Evolutionary conservation across 129 eudicot genomes (phyloP), one percentile per base, ranked within the genome.

Genomic region (Lactuca saligna): DNA sequence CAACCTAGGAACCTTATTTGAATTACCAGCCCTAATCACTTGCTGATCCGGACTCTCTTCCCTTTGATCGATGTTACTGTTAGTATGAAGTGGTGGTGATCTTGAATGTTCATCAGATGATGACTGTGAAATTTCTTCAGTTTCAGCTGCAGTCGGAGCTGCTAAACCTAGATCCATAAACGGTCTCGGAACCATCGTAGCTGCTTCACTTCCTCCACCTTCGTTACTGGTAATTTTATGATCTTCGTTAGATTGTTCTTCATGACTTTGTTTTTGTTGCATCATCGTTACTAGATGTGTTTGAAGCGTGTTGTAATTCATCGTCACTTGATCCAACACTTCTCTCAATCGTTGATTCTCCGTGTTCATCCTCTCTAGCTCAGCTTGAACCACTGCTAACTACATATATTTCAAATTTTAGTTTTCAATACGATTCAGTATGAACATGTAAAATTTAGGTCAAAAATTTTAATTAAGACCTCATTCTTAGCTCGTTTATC

Each of bases 131-230:
- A 71, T 78, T 55, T 72, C 88, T 0, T 80, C 83, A 0, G 67
- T 68, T 16, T 66, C 77, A 20, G 29, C 48, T 6, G 57, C 48
- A 1, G 78, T 25, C 16, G 65, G 84, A 17, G 83, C 87, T 11
- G 83, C 73, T 65, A 84, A 50, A 11, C 87, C 86, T 17, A 84
- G 95, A 75, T 87, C 90, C 83, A 79, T 82, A 41, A 85, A 85
- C 46, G 80, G 81, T 61, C 89, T 71, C 8, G 84, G 88, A 44
- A 77, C 83, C 2, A 75, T 55, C 11, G 13, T 13, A 12, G 41
- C 71, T 50, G 41, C 71, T 50, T 64, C 57, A 67, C 33, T 74
- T 8, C 69, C 78, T 33, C 61, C 33, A 69, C 78, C 75, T 60
- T 49, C 70, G 1, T 65, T 42, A 16, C 44, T 61, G 16, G 13